Base-by-base conservation (phyloP, 305 asterid species). In the Monarda citriodora region DNA sequence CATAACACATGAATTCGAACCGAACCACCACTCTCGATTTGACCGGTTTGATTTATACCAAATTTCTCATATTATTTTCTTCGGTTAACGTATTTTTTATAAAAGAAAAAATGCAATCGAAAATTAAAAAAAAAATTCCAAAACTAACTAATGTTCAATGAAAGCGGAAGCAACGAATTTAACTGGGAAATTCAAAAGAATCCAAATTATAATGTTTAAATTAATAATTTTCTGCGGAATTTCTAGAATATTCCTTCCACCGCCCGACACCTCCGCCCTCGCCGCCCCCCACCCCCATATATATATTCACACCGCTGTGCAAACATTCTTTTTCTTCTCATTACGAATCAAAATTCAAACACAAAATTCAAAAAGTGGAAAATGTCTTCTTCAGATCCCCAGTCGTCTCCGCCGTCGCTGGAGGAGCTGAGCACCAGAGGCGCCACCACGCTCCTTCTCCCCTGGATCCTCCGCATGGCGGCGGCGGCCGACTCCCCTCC, bases 391-490 rank as follows among this genome's bases (percentile, higher is more conserved):
- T 36, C 77, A 13, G 58, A 57, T 46, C n/a, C 74, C 22, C 61
- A 31, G 5, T 50, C 71, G 22, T 21, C 73, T 53, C 80, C 81
- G 53, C 83, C 85, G 44, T 74, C 69, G 16, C 72, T 82, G 2
- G 77, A 74, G 53, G 81, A 78, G 59, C 81, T 82, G n/a, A 79
- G 78, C 62, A 58, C 73, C 2, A 20, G 75, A 54, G 69, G 78
- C 60, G 82, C 73, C 65, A 69, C 83, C 21, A 20, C 79, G 6
- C 69, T 74, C 37, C 74, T 77, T 58, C 81, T 82, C 60, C 88
- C 86, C 3, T 65, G 69, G 63, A 69, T 82, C 71, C 54, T 68
- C n/a, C n/a, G 67, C 65, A 46, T 79, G 62, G 64, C 67, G 56
- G 25, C 64, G 31, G 61, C 64, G 65, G 25, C 66, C 59, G 31